Base-by-base conservation (phyloP, 169 alveolate genomes). In the Cardiosporidium cionae region DNA sequence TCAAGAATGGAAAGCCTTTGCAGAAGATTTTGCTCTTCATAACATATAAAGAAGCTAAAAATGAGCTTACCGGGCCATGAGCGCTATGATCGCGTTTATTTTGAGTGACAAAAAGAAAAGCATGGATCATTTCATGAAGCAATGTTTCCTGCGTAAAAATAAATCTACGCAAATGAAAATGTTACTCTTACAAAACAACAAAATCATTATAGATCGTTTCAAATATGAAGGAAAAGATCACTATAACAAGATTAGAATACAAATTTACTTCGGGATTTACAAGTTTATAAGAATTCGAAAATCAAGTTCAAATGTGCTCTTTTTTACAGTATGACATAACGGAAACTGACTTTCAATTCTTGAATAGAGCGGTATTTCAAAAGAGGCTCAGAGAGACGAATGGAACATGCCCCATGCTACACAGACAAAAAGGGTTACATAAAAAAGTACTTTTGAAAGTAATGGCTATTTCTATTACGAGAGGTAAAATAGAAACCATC, bases 41-140 rank as follows among this genome's bases (percentile, higher is more conserved):
- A n/a, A n/a, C n/a, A n/a, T n/a, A n/a, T n/a, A n/a, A n/a, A n/a
- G n/a, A n/a, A n/a, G n/a, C n/a, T n/a, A n/a, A n/a, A n/a, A n/a
- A n/a, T 53, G 74, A 7, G 53, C 76, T 23, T 68, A 86, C 93
- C 81, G 86, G 88, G 3, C 98, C 98, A 69, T 93, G 98, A 5
- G 93, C 96, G 63, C 85, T 92, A 65, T 89, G 82, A 69, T 81
- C 80, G 33, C 84, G 72, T 68, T 84, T 75, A 22, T 78, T 68
- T 33, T 83, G 74, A 32, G 95, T 91, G 6, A 94, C 70, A 72
- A 92, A 93, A 44, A 94, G 78, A 65, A 89, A 90, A 22, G 99
- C 99, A 70, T 95, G 99, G 69, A 95, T 94, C 97, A 95, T 92
- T 84, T 95, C 99, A 75, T 95, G 99, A 29, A 95, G 82, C 31